phyloP scores from a whole-genome alignment of 805 yeast species.

The Pichia californica region DNA sequence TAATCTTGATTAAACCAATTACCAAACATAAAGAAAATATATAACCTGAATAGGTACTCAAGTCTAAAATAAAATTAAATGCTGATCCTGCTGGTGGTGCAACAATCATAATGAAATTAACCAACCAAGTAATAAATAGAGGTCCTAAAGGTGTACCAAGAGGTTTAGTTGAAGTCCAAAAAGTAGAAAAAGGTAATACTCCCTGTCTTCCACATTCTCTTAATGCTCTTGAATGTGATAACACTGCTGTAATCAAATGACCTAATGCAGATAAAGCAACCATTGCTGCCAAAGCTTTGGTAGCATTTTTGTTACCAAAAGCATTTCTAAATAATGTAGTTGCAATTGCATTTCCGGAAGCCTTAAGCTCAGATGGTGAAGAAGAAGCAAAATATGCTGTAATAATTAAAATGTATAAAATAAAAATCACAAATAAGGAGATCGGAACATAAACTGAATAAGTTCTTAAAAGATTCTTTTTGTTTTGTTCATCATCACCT shows the following conservation, averaged over 20 bases:
- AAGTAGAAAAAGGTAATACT: constrained; percentile 61
- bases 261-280: constrained; percentile 80
- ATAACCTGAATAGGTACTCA: constrained; percentile 77
- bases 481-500: constrained; percentile 42
- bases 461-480: constrained; percentile 35
- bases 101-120: constrained; percentile 63
- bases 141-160: constrained; percentile 71
- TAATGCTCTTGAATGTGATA: constrained; percentile 74
- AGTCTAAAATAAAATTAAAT: constrained; percentile 70
- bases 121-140: constrained; percentile 67
- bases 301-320: constrained; percentile 53
- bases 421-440: constrained; percentile 53
- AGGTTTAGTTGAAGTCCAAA: constrained; percentile 68
- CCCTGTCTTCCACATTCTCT: constrained; percentile 83
- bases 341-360: constrained; percentile 66
- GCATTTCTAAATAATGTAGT: constrained; percentile 69
- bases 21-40: constrained; percentile 65
- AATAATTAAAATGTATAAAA: constrained; percentile 69
- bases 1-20: constrained; percentile 46
- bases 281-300: constrained; percentile 66
- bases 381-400: constrained; percentile 81
- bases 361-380: constrained; percentile 43
- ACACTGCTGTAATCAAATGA: constrained; percentile 75
- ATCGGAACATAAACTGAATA: constrained; percentile 69
- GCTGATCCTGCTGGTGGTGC: constrained; percentile 90